These are phyloP conservation scores for Penicillium italicum DNA, from an alignment of 2,329 filamentous ascomycete species.

Conservation along the genomic window DNA sequence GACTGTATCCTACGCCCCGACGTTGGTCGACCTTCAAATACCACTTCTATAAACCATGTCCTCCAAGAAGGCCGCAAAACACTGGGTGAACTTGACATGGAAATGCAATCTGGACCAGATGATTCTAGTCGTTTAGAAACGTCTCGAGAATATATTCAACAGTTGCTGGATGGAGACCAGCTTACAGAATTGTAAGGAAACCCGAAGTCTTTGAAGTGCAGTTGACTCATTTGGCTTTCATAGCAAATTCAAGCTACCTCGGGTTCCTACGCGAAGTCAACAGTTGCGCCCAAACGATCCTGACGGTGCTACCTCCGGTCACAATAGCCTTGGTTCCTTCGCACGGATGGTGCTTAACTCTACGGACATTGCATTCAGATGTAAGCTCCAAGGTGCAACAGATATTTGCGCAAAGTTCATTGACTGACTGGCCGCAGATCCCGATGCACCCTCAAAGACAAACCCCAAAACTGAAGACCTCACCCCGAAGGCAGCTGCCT, in stretches of 20 bases:
- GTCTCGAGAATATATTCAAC: slow-evolving; percentile 69
- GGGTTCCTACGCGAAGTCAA: slow-evolving; percentile 22
- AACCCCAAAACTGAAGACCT: slow-evolving; percentile 22
- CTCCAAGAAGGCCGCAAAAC: slow-evolving; percentile 50
- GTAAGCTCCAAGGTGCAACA: slow-evolving; percentile 28
- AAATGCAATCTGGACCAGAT: slow-evolving; percentile 57
- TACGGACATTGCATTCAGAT: slow-evolving; percentile 45
- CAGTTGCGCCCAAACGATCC: slow-evolving; percentile 15
- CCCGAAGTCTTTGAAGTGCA: neutral
- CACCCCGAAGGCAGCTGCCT: slow-evolving; percentile 21
- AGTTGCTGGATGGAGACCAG: slow-evolving; percentile 68
- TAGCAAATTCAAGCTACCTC: slow-evolving; percentile 45
- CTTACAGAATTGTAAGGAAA: slow-evolving; percentile 44
- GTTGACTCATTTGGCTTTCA: slow-evolving; percentile 6
- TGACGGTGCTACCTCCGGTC: slow-evolving; percentile 24
- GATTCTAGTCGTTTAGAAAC: slow-evolving; percentile 64
- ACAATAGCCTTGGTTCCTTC: slow-evolving; percentile 48
- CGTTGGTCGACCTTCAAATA: slow-evolving; percentile 40
- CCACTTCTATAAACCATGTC: slow-evolving; percentile 46
- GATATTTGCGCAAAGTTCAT: neutral
- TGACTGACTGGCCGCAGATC: slow-evolving; percentile 31
- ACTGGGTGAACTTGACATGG: slow-evolving; percentile 67
- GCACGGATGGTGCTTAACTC: slow-evolving; percentile 52
- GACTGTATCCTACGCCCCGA: slow-evolving; percentile 44
- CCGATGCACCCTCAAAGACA: slow-evolving; percentile 26